Evolutionary conservation across 1,139 yeast species (phyloP).

Genomic region (Suhomyces panamericanus): DNA sequence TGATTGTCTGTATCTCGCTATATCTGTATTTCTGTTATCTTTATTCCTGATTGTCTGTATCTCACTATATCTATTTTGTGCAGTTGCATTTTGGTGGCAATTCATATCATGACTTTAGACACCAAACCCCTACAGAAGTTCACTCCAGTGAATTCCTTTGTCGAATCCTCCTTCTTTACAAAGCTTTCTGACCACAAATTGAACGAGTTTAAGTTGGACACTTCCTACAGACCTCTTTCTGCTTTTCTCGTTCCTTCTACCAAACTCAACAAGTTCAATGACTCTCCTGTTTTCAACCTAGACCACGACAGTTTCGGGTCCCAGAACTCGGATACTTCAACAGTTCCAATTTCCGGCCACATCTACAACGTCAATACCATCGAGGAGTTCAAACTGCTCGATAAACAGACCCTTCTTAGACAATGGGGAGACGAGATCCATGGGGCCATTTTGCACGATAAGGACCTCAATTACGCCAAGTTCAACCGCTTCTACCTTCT

Average conservation of each 20-base stretch:
- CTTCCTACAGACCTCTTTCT: slow-evolving; percentile 43
- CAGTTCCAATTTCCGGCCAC: slow-evolving; percentile 21
- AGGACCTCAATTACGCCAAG: slow-evolving; percentile 13
- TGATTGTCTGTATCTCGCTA: no score
- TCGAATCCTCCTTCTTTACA: slow-evolving; percentile 85
- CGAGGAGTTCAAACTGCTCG: slow-evolving; percentile 72
- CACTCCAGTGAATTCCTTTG: slow-evolving; percentile 66
- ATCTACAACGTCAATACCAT: slow-evolving; percentile 74
- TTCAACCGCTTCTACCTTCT: slow-evolving; percentile 55
- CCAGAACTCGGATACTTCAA: slow-evolving; percentile 26
- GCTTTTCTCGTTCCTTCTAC: slow-evolving; percentile 34
- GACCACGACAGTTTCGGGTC: slow-evolving; percentile 48
- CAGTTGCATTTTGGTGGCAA: slow-evolving; percentile 1
- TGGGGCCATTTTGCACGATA: slow-evolving; percentile 14
- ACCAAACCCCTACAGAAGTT: slow-evolving; percentile 25
- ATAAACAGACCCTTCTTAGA: slow-evolving; percentile 59
- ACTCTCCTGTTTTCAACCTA: slow-evolving; percentile 39
- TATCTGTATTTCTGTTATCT: no score
- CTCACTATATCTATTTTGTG: neutral
- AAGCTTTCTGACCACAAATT: slow-evolving; percentile 67
- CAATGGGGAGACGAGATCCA: slow-evolving; percentile 41
- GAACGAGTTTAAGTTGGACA: slow-evolving; percentile 62
- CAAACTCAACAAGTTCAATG: slow-evolving; percentile 41
- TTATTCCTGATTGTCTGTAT: no score
- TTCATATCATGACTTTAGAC: neutral